A percentile compares a stretch with the other conserved stretches of the same genome.
phyloP scores from a whole-genome alignment of 768 basidiomycete genomes.

The Leccinum fibrillosum region DNA sequence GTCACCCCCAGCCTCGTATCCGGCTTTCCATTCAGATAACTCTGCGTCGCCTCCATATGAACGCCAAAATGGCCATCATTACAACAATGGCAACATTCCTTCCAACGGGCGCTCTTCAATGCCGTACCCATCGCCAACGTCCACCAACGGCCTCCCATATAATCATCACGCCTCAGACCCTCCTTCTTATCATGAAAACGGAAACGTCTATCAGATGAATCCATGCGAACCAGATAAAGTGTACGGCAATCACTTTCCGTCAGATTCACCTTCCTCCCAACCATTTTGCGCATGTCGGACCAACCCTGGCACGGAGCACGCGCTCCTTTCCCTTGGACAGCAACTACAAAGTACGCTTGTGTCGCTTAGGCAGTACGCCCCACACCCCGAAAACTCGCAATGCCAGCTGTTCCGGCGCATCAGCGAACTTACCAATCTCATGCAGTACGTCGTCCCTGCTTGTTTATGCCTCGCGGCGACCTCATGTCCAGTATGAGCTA shows the following conservation, averaged over 20 bases:
- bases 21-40: slow-evolving; percentile 47
- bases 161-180: slow-evolving; percentile 33
- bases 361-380: slow-evolving; percentile 58
- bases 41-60: slow-evolving; percentile 35
- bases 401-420: slow-evolving; percentile 60
- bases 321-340: slow-evolving; percentile 59
- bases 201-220: slow-evolving; percentile 35
- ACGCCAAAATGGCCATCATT: slow-evolving; percentile 33
- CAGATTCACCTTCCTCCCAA: slow-evolving; percentile 33
- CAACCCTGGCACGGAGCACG: slow-evolving; percentile 54
- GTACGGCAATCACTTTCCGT: slow-evolving; percentile 31
- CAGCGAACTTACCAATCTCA: slow-evolving; percentile 55
- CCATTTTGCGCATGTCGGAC: slow-evolving; percentile 61
- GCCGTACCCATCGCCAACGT: slow-evolving; percentile 34
- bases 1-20: slow-evolving; percentile 55
- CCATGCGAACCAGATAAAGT: slow-evolving; percentile 34
- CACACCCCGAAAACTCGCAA: slow-evolving; percentile 50
- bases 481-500: slow-evolving; percentile 34
- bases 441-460: slow-evolving; percentile 60
- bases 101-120: slow-evolving; percentile 27
- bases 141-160: slow-evolving; percentile 33
- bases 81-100: slow-evolving; percentile 30
- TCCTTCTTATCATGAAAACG: slow-evolving; percentile 32
- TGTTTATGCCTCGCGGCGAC: slow-evolving; percentile 30
- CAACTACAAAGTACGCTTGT: slow-evolving; percentile 57